phyloP scores from a whole-genome alignment of 148 eudicot genomes.

The Limonium bicolor region DNA sequence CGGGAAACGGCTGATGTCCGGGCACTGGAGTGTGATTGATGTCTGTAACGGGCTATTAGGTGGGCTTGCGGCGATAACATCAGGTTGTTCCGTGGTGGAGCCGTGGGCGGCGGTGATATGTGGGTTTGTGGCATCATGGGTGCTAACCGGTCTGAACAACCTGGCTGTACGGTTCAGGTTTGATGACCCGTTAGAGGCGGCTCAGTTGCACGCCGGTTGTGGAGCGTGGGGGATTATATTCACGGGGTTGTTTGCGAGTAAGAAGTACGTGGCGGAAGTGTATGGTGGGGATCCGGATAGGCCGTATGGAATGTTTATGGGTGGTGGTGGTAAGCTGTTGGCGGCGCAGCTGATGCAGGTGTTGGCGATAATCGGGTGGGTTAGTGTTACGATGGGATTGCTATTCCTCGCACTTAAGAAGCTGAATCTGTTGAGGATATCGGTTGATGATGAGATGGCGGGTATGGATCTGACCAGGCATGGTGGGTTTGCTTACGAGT shows the following conservation, averaged over 20 bases:
- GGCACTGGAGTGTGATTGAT: constrained; percentile 39
- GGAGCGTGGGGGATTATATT: constrained; percentile 38
- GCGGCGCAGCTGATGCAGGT: constrained; percentile 19
- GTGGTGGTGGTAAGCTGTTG: constrained; percentile 20
- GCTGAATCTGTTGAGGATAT: constrained; percentile 14
- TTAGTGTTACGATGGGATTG: constrained; percentile 18
- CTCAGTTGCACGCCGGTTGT: constrained; percentile 39
- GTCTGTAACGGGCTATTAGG: constrained; percentile 37
- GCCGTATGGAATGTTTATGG: constrained; percentile 24
- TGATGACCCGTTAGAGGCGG: constrained; percentile 41
- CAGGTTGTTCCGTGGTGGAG: constrained; percentile 40
- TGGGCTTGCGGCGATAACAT: constrained; percentile 35
- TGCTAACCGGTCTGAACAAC: constrained; percentile 27
- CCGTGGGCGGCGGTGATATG: constrained; percentile 44
- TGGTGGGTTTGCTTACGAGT: constrained; percentile 18
- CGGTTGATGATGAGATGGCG: constrained; percentile 21
- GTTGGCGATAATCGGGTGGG: constrained; percentile 19
- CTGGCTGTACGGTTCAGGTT: constrained; percentile 19
- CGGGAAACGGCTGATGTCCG: constrained; percentile 21
- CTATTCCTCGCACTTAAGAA: constrained; percentile 13
- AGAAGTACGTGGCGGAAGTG: constrained; percentile 22
- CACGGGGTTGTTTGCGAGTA: constrained; percentile 27
- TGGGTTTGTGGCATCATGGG: constrained; percentile 33
- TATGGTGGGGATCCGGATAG: constrained; percentile 13
- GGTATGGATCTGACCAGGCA: constrained; percentile 26